A percentile compares a stretch with the other conserved stretches of the same genome.
These are phyloP conservation scores for Hemileccinum impolitum DNA, from an alignment of 768 basidiomycete species.

Conservation along the genomic window DNA sequence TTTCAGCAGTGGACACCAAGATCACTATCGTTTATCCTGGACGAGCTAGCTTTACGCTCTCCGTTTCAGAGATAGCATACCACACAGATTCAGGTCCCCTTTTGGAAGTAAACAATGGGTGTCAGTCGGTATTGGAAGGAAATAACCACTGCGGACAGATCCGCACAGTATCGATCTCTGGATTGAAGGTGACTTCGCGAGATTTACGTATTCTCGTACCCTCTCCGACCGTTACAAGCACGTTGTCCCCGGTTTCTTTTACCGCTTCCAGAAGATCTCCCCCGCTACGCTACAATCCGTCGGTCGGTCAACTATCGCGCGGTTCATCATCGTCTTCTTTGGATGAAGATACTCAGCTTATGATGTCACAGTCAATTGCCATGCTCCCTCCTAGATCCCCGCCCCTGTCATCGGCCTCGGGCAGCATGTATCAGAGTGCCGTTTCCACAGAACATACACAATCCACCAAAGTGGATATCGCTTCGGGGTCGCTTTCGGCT, in stretches of 20 bases:
- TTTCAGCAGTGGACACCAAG: slow-evolving; percentile 65
- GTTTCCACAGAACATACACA: slow-evolving; percentile 37
- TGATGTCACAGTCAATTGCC: slow-evolving; percentile 76
- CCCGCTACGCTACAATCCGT: slow-evolving; percentile 2
- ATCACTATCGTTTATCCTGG: slow-evolving; percentile 67
- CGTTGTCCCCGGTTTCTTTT: slow-evolving; percentile 27
- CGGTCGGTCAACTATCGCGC: slow-evolving; percentile 33
- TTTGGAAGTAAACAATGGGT: slow-evolving; percentile 27
- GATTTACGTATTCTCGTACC: slow-evolving; percentile 34
- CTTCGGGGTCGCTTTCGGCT: background rate
- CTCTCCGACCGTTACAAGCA: slow-evolving; percentile 19
- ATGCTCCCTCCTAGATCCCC: slow-evolving; percentile 48
- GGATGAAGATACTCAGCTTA: slow-evolving; percentile 60
- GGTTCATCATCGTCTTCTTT: slow-evolving; percentile 56
- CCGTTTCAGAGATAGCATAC: slow-evolving; percentile 57
- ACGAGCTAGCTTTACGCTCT: slow-evolving; percentile 58
- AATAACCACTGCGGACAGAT: slow-evolving; percentile 21
- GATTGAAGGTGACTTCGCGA: slow-evolving; percentile 50
- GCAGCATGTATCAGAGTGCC: slow-evolving; percentile 80
- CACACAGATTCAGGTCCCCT: slow-evolving; percentile 33
- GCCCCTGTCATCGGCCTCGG: slow-evolving; percentile 49
- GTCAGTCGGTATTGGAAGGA: slow-evolving; percentile 13
- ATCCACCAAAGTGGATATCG: background rate
- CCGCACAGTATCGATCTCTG: slow-evolving; percentile 55
- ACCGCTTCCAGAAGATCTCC: slow-evolving; percentile 14